Evolutionary conservation across 768 basidiomycete genomes (phyloP).

Genomic region (Trametes cinnabarina): DNA sequence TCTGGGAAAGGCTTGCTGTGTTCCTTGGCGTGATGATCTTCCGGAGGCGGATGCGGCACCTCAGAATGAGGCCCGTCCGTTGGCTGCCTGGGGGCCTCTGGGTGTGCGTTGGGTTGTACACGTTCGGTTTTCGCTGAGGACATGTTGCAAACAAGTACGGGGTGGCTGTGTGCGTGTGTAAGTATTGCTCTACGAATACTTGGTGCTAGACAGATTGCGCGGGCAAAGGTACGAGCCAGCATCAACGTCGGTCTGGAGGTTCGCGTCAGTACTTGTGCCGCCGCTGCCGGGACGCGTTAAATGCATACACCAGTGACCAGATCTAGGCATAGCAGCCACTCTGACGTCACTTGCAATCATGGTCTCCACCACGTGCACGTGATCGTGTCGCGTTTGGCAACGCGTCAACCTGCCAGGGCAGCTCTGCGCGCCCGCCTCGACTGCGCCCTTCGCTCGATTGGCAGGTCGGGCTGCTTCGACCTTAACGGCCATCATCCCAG

Average conservation of each 20-base stretch:
- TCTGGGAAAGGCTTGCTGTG: constrained; percentile 20
- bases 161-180: neutral
- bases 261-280: too few species aligned
- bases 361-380: neutral
- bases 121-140: neutral
- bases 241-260: neutral
- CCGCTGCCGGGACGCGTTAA: neutral
- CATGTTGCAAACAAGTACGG: neutral
- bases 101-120: constrained; percentile 23
- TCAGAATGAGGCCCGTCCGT: constrained; percentile 18
- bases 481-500: constrained; percentile 1
- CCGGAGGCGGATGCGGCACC: constrained; percentile 26
- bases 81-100: constrained; percentile 6
- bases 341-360: neutral
- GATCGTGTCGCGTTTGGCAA: neutral
- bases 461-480: neutral
- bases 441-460: too few species aligned
- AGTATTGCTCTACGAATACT: neutral
- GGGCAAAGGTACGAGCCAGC: neutral
- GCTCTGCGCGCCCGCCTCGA: too few species aligned
- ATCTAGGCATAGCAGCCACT: neutral
- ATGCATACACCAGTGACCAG: too few species aligned
- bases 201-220: neutral
- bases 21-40: constrained; percentile 15
- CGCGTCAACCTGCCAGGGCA: neutral